Evolutionary conservation across 176 grass and related monocot genomes (phyloP), one percentile per base, ranked within the genome.

Genomic region (Eragrostis curvula): DNA sequence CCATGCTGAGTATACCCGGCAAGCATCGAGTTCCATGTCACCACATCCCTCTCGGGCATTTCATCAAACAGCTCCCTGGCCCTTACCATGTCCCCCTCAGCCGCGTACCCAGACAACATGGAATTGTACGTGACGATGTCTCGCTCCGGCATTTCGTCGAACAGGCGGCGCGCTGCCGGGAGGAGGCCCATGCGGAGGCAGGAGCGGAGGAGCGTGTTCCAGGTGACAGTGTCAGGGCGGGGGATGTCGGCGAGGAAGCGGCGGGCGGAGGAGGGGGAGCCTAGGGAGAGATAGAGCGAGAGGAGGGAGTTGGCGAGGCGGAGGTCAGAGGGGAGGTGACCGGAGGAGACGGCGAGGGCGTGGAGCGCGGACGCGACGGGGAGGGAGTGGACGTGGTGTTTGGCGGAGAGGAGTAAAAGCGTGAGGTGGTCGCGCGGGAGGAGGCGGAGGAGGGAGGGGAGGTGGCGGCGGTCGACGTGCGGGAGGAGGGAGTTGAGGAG

Each of bases 181-280:
- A 94, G 67, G 84, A 87, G 79, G 14, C 83, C 79, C 51, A 83
- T 80, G 13, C 74, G 70, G 40, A 89, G 70, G 68, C 75, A 91
- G 6, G 83, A 81, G 32, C 70, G 73, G 29, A 94, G 87, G 73
- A 91, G 82, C 0, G 87, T 91, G 73, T 94, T 94, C 92, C 92
- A 94, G 59, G 84, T 91, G 77, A 94, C 89, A 18, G 75, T 70
- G 73, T 77, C 84, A 0, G 90, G 86, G 59, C 85, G 55, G 13
- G 86, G 80, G 45, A 91, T 78, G 47, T 91, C 90, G 18, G 89
- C 84, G 12, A 94, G 62, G 68, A 94, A 81, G 40, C 58, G 55
- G 47, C 87, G 85, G n/a, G 92, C 89, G 73, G 79, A 67, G 53
- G 51, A 66, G 2, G 73, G 53, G 28, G 67, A 47, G 12, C 85